phyloP scores from a whole-genome alignment of 192 early-diverging fungal species.

The Irineochytrium annulatum region DNA sequence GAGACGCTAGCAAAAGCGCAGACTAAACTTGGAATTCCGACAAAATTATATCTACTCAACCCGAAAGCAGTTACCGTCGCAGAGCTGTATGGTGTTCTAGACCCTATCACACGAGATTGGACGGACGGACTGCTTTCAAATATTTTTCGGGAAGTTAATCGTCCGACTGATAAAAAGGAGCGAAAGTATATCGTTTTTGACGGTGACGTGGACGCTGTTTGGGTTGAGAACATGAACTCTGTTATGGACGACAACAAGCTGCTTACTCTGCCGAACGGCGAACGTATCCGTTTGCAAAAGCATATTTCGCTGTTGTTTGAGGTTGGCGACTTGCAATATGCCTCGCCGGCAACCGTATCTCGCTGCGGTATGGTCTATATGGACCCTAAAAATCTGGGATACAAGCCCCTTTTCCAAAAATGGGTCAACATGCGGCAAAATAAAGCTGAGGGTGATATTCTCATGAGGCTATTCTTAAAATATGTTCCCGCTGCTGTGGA shows the following conservation, averaged over 20 bases:
- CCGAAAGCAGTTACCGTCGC: slow-evolving; percentile 60
- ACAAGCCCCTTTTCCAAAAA: slow-evolving; percentile 48
- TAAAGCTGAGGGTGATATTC: slow-evolving; percentile 46
- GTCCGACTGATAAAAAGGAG: slow-evolving; percentile 60
- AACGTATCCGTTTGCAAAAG: slow-evolving; percentile 57
- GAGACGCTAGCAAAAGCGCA: slow-evolving; percentile 56
- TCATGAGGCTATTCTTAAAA: slow-evolving; percentile 46
- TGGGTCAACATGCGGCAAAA: slow-evolving; percentile 47
- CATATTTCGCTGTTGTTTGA: slow-evolving; percentile 56
- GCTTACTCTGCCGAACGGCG: slow-evolving; percentile 58
- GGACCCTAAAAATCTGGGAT: slow-evolving; percentile 62
- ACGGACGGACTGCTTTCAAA: slow-evolving; percentile 59
- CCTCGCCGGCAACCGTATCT: slow-evolving; percentile 57
- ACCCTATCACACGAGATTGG: slow-evolving; percentile 57
- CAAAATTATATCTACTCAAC: slow-evolving; percentile 56
- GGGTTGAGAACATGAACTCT: slow-evolving; percentile 67
- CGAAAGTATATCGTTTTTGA: slow-evolving; percentile 63
- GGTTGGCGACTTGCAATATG: slow-evolving; percentile 61
- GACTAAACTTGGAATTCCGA: slow-evolving; percentile 53
- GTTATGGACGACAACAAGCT: slow-evolving; percentile 63
- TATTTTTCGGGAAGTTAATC: slow-evolving; percentile 58
- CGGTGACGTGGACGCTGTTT: slow-evolving; percentile 58
- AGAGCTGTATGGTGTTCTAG: slow-evolving; percentile 56
- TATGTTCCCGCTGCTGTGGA: slow-evolving; percentile 46
- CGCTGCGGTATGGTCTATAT: slow-evolving; percentile 57